These are phyloP conservation scores for Fusarium acutatum DNA, from an alignment of 2,329 filamentous ascomycete species.

Conservation along the genomic window DNA sequence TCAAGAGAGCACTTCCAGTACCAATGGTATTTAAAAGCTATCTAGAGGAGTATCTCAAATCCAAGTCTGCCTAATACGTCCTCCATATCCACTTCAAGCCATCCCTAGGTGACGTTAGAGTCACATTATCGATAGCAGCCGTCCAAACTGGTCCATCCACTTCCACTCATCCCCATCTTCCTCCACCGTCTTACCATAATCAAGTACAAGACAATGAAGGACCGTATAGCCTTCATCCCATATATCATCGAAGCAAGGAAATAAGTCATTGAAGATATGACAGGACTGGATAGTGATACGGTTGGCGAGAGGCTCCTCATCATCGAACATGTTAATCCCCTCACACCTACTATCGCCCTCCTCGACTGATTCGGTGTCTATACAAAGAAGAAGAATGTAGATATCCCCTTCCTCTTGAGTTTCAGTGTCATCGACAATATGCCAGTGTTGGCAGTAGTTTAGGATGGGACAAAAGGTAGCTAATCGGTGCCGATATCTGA, in stretches of 20 bases:
- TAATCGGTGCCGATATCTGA: not conserved
- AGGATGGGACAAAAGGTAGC: not conserved
- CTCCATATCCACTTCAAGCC: rapidly evolving
- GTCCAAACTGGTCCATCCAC: not conserved
- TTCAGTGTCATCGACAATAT: not conserved
- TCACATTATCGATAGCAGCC: not conserved
- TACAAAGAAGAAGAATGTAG: rapidly evolving
- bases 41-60: rapidly evolving
- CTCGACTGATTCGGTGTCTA: rapidly evolving
- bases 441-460: not conserved
- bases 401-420: not conserved
- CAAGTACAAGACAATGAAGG: not conserved
- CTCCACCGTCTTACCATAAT: not conserved
- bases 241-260: not conserved
- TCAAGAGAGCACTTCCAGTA: rapidly evolving
- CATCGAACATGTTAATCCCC: not conserved
- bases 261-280: not conserved
- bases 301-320: not conserved
- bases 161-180: not conserved
- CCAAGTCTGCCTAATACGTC: rapidly evolving
- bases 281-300: not conserved
- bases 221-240: not conserved
- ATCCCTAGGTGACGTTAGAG: rapidly evolving
- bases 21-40: rapidly evolving
- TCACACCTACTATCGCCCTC: not conserved